These are phyloP conservation scores for Bruguiera gymnorhiza DNA, from an alignment of 345 rosid species.

Conservation along the genomic window DNA sequence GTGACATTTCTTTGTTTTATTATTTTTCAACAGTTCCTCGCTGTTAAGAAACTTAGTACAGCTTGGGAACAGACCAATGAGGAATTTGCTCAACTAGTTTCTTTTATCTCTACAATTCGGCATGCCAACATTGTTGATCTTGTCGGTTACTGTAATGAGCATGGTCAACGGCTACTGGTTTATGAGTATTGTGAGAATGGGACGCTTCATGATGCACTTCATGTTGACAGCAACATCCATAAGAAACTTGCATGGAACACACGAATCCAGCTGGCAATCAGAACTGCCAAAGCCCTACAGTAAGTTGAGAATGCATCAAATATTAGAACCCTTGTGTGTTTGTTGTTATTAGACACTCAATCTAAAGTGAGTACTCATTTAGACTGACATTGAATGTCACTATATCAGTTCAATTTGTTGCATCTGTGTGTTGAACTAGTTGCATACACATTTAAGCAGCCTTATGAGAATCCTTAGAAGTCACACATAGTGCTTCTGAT, in stretches of 20 bases:
- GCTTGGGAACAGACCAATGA: conserved; percentile 52
- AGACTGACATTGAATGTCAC: not conserved
- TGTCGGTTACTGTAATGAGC: conserved; percentile 81
- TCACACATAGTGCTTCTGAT: not conserved
- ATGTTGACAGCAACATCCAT: conserved; percentile 56
- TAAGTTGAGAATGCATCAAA: conserved; percentile 38
- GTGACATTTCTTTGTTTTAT: conserved; percentile 3
- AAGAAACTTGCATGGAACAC: conserved; percentile 70
- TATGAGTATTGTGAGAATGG: conserved; percentile 63
- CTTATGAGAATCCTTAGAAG: not conserved
- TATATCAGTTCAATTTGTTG: not conserved
- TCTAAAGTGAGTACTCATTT: not conserved
- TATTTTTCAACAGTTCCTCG: conserved; percentile 46
- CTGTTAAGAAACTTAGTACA: conserved; percentile 73
- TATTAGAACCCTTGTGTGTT: not conserved
- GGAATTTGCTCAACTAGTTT: conserved; percentile 59
- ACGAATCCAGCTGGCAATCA: conserved; percentile 69
- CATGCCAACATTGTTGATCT: conserved; percentile 70
- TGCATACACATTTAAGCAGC: not conserved
- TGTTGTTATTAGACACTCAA: not conserved
- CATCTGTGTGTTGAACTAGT: not conserved
- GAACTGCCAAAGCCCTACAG: conserved; percentile 90
- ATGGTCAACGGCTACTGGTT: conserved; percentile 68
- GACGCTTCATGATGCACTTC: conserved; percentile 76
- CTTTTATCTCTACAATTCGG: conserved; percentile 49